Evolutionary conservation across 805 yeast species (phyloP).

Genomic region (Cephaloascus albidus): DNA sequence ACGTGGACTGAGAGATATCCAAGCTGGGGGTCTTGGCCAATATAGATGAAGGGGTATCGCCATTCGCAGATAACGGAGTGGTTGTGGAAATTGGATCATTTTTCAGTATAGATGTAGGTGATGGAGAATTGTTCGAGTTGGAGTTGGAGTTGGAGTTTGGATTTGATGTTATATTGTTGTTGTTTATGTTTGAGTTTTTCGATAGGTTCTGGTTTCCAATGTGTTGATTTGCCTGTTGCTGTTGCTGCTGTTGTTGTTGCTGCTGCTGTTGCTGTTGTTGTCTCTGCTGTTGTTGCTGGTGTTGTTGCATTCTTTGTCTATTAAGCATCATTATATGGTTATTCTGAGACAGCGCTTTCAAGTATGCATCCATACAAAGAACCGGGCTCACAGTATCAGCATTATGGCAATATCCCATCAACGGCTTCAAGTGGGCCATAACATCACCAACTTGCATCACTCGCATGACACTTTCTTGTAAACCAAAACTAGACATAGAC

Average conservation of each 20-base stretch:
- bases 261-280: conserved; percentile 5
- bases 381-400: conserved; percentile 43
- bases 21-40: conserved; percentile 10
- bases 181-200: not conserved
- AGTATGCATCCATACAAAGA: conserved; percentile 38
- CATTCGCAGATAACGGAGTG: not conserved
- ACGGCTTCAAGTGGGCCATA: conserved; percentile 59
- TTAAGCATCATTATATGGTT: conserved; percentile 7
- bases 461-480: conserved; percentile 58
- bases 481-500: conserved; percentile 47
- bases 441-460: conserved; percentile 70
- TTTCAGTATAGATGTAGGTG: conserved; percentile 1
- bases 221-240: not conserved
- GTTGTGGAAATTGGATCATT: not conserved
- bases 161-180: too few species aligned
- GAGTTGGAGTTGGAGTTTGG: not conserved
- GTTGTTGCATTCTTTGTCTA: conserved; percentile 11
- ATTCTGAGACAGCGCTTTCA: conserved; percentile 6
- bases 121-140: conserved; percentile 1
- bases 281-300: conserved; percentile 6
- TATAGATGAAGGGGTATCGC: conserved; percentile 5
- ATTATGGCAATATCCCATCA: conserved; percentile 48
- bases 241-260: conserved; percentile 6
- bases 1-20: conserved; percentile 21
- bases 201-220: conserved; percentile 8